Base-by-base conservation (phyloP, 2,329 filamentous ascomycete species). In the Aspergillus ochraceus region DNA sequence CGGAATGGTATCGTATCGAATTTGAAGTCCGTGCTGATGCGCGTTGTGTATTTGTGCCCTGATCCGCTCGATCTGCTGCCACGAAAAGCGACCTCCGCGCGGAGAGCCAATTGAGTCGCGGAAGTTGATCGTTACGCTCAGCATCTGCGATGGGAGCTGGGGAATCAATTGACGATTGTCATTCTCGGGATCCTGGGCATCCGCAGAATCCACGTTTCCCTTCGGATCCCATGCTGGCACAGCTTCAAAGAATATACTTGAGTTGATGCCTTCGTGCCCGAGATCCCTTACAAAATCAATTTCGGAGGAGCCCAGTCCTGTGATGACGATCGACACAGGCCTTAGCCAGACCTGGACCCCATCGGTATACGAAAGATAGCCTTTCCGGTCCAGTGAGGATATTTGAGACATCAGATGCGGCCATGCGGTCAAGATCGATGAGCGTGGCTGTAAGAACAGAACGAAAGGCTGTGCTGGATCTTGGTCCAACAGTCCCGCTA, bases 241-340 rank as follows among this genome's bases (percentile, higher is more conserved):
- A 19, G 52, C 52, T 24, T 66, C 63, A 26, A 66, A 61, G 49
- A 66, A 58, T 14, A 52, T 61, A 46, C 26, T 39, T 8, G 19
- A 17, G 17, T 12, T 22, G 22, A 22, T 46, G 22, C 14, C n/a
- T 17, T 49, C n/a, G 20, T 22, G 14, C 14, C 20, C 17, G 46
- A 12, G 30, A 17, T 19, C 30, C 49, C n/a, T 19, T 10, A 14
- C 22, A 22, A 29, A 6, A 11, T 20, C 29, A 2, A 30, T 4
- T n/a, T 11, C 12, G 11, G 30, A 39, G 39, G 19, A 9, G 14
- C 36, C 49, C 17, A 59, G 49, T 1, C 68, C 64, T 0, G 63
- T 64, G 17, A 71, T 56, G 1, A 74, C 64, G 3, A 74, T 54
- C 1, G 68, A 72, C 5, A 73, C 58, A 3, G 64, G 61, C 6